Evolutionary conservation across 208 protist species (phyloP), one percentile per base, ranked within the genome.

Genomic region (Leishmania braziliensis): DNA sequence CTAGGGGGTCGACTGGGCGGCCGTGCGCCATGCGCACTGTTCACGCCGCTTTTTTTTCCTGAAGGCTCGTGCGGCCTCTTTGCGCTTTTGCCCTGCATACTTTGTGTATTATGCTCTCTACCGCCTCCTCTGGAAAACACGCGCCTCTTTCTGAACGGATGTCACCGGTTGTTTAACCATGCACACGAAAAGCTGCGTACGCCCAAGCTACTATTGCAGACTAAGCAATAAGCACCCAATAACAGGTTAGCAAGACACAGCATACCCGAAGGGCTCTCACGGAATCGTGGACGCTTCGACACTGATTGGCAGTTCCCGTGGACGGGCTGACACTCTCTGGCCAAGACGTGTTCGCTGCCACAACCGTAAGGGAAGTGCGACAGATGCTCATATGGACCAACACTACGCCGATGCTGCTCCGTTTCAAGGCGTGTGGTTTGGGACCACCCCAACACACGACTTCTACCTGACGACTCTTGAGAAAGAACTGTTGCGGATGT

Each of bases 401-500:
- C 23, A 20, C 48, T 26, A 23, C 29, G 26, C 51, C 29, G 8
- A 46, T 60, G 16, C 2, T 29, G 33, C 5, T n/a, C 51, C 53
- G 20, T 14, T 76, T 18, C 18, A 62, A 43, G 72, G 72, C 29
- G 48, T 46, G 6, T 29, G 18, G n/a, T 12, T 62, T 23, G 53
- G 18, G 51, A n/a, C 5, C 8, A 62, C 53, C 29, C 8, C 33
- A 43, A 16, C 29, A 26, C 20, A 62, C 26, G 74, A 60, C 36
- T 8, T 58, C 53, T 65, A 79, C 53, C 1, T 79, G 12, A 26
- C n/a, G n/a, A 58, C 12, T 36, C 76, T 79, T 33, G 76, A 79
- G 63, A 69, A 43, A 29, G 4, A 79, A n/a, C 23, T 79, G 62
- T 8, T 79, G 63, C 58, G 76, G 26, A 58, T 69, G 62, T 69